Evolutionary conservation across 2,329 filamentous ascomycete species (phyloP).

Genomic region (Nemania abortiva): DNA sequence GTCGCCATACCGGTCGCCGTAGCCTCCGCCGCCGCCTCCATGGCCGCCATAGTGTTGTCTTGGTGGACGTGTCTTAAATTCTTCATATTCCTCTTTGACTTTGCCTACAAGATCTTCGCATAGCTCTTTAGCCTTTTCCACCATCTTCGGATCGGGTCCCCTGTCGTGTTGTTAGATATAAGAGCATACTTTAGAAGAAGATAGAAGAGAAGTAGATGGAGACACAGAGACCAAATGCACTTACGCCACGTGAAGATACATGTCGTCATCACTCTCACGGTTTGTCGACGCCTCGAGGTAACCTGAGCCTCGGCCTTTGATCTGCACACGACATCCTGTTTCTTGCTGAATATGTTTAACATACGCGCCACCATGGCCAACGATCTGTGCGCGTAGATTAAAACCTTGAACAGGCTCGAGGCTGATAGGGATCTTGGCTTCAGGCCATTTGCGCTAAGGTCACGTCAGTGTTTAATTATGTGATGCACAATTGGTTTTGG

Average conservation of each 20-base stretch:
- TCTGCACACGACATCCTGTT: slow-evolving; percentile 95
- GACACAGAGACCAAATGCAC: slow-evolving; percentile 51
- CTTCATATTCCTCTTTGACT: slow-evolving; percentile 89
- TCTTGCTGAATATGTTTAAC: slow-evolving; percentile 98
- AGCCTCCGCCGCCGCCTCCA: slow-evolving; percentile 54
- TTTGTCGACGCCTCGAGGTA: slow-evolving; percentile 93
- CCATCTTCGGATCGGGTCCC: slow-evolving; percentile 87
- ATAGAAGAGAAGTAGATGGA: not conserved
- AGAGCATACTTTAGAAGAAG: not conserved
- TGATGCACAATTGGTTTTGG: not conserved
- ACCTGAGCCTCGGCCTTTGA: slow-evolving; percentile 95
- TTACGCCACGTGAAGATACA: slow-evolving; percentile 96
- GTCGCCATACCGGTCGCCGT: slow-evolving; percentile 56
- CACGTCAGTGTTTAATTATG: slow-evolving; percentile 37
- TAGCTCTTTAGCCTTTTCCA: slow-evolving; percentile 86
- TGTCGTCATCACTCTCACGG: slow-evolving; percentile 91
- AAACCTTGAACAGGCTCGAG: slow-evolving; percentile 94
- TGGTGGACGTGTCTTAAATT: slow-evolving; percentile 86
- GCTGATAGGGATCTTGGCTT: slow-evolving; percentile 91
- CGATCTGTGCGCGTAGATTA: slow-evolving; percentile 95
- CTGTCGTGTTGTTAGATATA: slow-evolving; percentile 62
- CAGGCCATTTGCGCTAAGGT: slow-evolving; percentile 97
- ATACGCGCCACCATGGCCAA: slow-evolving; percentile 92
- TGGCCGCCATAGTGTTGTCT: slow-evolving; percentile 69
- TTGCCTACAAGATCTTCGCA: slow-evolving; percentile 89